Evolutionary conservation across 2,329 filamentous ascomycete species (phyloP), one percentile per base, ranked within the genome.

Genomic region (Mollisia scopiformis): DNA sequence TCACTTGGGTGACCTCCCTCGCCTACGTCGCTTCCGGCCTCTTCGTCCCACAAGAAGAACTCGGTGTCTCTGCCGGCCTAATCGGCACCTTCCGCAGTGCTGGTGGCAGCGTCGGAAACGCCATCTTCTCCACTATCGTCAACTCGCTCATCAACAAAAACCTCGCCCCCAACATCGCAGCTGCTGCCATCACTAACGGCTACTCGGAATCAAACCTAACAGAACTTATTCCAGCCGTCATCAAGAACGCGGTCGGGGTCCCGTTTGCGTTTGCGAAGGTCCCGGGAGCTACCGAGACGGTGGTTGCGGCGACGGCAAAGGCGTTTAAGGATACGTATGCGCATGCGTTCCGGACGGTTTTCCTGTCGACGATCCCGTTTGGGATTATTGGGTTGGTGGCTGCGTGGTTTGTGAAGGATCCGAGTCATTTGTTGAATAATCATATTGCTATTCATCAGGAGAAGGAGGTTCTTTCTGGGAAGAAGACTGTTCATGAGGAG

Each of bases 271-370:
- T 69, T 21, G 56, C 71, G 1, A 59, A 68, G 16, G 69, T 79
- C 35, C 65, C 72, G 27, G 67, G 68, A 25, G 64, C 71, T 19
- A 68, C 63, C 2, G 19, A 62, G 1, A 75, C 75, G 0, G 75
- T 79, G 0, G 53, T 59, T 33, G 52, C 28, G 10, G 62, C 62
- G n/a, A 65, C 64, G 21, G 27, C 51, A 11, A 16, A 35, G 6
- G 71, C 73, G 1, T 71, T 73, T 30, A 69, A 68, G 58, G 57
- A 75, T 16, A 69, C 68, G 1, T 75, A 75, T 65, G 71, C 71
- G 5, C 67, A 71, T 60, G 76, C 77, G 2, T 81, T 82, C 68
- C 70, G 72, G 57, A 74, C 75, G 3, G 79, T 83, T 1, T 82
- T 78, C 41, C 75, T 73, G 59, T 68, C 70, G 31, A 75, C 72